These are phyloP conservation scores for Clathrus columnatus DNA, from an alignment of 768 basidiomycete genomes.

Conservation along the genomic window DNA sequence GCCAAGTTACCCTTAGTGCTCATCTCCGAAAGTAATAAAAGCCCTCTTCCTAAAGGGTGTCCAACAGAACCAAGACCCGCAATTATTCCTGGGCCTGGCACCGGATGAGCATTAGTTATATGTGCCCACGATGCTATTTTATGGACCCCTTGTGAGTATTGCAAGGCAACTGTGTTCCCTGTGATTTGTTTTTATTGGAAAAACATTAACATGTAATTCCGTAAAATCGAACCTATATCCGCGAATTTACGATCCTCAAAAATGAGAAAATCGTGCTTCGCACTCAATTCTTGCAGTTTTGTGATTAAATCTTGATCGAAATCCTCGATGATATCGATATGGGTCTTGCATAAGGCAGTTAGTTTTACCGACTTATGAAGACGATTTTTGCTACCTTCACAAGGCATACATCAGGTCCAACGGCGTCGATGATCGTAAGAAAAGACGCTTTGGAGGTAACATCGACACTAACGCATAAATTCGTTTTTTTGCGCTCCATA, in stretches of 20 bases:
- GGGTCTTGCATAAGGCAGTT: constrained; percentile 56
- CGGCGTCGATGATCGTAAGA: constrained; percentile 76
- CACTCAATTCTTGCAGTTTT: constrained; percentile 58
- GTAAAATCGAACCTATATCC: constrained; percentile 66
- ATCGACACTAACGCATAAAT: constrained; percentile 94
- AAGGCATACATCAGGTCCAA: constrained; percentile 85
- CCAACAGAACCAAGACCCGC: constrained; percentile 86
- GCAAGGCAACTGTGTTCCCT: constrained; percentile 95
- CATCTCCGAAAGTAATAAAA: constrained; percentile 94
- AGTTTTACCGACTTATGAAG: too few species aligned
- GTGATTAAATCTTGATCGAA: constrained; percentile 68
- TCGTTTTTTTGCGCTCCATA: constrained; percentile 81
- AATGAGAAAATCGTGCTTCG: constrained; percentile 85
- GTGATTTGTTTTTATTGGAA: too few species aligned
- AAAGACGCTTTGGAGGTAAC: constrained; percentile 75
- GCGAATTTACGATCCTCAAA: constrained; percentile 99
- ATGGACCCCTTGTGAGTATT: constrained; percentile 89
- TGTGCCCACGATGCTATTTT: constrained; percentile 95
- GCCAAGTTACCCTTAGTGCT: constrained; percentile 84
- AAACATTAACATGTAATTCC: not conserved
- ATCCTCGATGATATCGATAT: constrained; percentile 92
- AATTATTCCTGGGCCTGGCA: constrained; percentile 93
- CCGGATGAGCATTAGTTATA: constrained; percentile 92
- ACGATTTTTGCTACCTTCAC: constrained; percentile 62
- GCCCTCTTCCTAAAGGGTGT: constrained; percentile 71